Conservation (phyloP, 345 rosid genomes). For the Eucalyptus sp. region DNA sequence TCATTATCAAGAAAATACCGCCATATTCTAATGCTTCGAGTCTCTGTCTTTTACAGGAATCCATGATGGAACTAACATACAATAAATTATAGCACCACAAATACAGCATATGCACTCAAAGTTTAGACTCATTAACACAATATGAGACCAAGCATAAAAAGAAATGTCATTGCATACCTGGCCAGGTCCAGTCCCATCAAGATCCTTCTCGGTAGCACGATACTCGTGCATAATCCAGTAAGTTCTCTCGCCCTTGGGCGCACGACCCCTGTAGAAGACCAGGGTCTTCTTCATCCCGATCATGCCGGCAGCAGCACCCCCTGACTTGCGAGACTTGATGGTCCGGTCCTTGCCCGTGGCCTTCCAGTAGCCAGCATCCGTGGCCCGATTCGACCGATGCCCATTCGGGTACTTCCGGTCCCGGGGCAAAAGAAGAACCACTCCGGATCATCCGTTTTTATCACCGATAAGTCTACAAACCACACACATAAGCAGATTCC, state of each 20-base stretch:
- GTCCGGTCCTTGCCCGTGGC: constrained; percentile 94
- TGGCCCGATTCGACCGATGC: constrained; percentile 90
- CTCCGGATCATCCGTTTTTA: constrained; percentile 79
- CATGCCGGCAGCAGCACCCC: background rate
- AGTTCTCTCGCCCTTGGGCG: constrained; percentile 83
- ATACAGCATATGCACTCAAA: background rate
- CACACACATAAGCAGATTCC: background rate
- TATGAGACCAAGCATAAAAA: background rate
- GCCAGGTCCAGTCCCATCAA: constrained; percentile 72
- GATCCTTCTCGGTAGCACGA: constrained; percentile 60
- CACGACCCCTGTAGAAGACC: constrained; percentile 88
- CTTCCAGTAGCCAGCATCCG: constrained; percentile 93
- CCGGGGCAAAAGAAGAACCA: constrained; percentile 94
- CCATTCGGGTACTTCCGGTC: constrained; percentile 94
- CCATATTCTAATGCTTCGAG: background rate
- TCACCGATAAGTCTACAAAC: constrained; percentile 53
- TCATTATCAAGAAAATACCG: background rate
- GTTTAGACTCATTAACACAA: background rate
- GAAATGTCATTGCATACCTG: constrained; percentile 26
- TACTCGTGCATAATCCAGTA: constrained; percentile 96
- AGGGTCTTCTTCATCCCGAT: constrained; percentile 97
- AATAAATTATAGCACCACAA: background rate
- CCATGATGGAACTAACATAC: background rate
- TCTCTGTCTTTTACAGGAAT: background rate
- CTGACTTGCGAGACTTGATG: constrained; percentile 43